Evolutionary conservation across 1,284 basidiomycete species (phyloP), one percentile per base, ranked within the genome.

Genomic region (Boletus sp.): DNA sequence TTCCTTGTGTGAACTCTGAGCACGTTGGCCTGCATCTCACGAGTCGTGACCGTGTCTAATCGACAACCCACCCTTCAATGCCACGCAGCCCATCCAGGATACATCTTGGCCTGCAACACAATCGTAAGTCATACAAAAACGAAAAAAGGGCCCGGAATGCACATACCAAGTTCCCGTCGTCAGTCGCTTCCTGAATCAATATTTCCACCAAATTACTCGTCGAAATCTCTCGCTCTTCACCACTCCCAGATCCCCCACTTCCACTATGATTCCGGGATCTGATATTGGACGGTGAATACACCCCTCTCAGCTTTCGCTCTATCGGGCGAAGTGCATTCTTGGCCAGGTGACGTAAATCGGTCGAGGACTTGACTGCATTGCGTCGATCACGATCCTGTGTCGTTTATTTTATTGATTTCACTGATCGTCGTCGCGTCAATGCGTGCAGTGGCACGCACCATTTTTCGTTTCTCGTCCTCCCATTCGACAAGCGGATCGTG

Each of bases 401-500:
- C 19, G 1, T 37, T 22, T 10, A 16, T 9, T 33, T 9, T 19
- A n/a, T n/a, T n/a, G n/a, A 6, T 26, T 7, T 22, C 6, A 3
- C 14, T 13, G 14, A 26, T 13, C 16, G 1, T 26, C 12, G n/a
- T 27, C 22, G 12, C 12, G 22, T 9, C 19, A 20, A 26, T 13
- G 16, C 16, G 38, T 3, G 23, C 8, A 3, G 2, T 8, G 8
- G 2, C 9, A 41, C 65, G n/a, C 44, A 82, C 83, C 62, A 78
- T 62, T 59, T 77, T 82, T 5, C 80, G 73, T 55, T 79, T 81
- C 61, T 87, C 81, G 43, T 91, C 86, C 52, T 93, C 88, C 91
- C 94, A 99, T 69, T 99, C 96, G 25, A 95, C 88, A 2, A 99
- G 76, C 1, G 96, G 96, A 67, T 99, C 96, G 60, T 99, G 96